Evolutionary conservation across 2,329 filamentous ascomycete species (phyloP).

Genomic region (Anthostomella pinea): DNA sequence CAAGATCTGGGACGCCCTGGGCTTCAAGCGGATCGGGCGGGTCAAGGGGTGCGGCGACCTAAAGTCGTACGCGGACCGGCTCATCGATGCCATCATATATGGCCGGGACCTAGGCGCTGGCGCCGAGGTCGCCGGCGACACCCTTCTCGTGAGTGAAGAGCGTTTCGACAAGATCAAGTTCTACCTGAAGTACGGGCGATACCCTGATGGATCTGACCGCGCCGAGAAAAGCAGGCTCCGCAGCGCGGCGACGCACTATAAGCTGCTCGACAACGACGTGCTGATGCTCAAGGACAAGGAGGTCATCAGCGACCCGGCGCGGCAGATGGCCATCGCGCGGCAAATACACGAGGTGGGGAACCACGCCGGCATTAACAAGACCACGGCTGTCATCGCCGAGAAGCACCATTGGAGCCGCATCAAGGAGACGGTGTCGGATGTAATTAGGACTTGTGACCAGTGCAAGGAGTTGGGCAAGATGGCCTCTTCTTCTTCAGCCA

Average conservation of each 20-base stretch:
- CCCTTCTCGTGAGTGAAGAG: conserved; percentile 88
- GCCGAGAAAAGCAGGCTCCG: conserved; percentile 93
- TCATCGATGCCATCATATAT: conserved; percentile 75
- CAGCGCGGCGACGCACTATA: conserved; percentile 93
- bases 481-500: conserved; percentile 21
- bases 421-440: conserved; percentile 93
- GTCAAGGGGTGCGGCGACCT: conserved; percentile 71
- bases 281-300: conserved; percentile 98
- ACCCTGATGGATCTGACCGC: conserved; percentile 87
- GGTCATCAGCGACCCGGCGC: conserved; percentile 84
- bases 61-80: conserved; percentile 64
- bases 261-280: conserved; percentile 72
- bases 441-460: conserved; percentile 86
- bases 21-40: conserved; percentile 87
- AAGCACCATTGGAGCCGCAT: conserved; percentile 97
- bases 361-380: conserved; percentile 97
- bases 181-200: conserved; percentile 92
- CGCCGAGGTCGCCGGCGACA: conserved; percentile 48
- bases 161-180: conserved; percentile 98
- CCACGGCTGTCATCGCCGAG: conserved; percentile 88
- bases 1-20: conserved; percentile 86
- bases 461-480: conserved; percentile 78
- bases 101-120: conserved; percentile 58
- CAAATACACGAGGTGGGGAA: conserved; percentile 66
- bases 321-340: conserved; percentile 86